Percentiles rank a stretch among this genome's conserved stretches.
phyloP scores from a whole-genome alignment of 345 rosid species.

The Odontarrhena argentea region DNA sequence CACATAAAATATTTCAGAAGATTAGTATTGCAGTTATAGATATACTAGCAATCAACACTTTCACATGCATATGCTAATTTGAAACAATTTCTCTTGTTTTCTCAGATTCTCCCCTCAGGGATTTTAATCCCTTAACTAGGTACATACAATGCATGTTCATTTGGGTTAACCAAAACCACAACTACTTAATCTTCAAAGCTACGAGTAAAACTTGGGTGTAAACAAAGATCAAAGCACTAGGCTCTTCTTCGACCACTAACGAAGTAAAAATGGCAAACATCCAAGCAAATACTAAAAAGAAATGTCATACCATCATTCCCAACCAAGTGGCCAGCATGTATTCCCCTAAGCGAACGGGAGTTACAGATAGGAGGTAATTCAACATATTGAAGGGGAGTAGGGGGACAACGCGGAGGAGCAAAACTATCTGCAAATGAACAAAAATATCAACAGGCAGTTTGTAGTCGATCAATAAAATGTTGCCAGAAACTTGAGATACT shows the following conservation, averaged over 20 bases:
- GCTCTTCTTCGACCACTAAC: constrained; percentile 22
- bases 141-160: constrained; percentile 16
- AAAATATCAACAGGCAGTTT: constrained; percentile 33
- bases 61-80: constrained; percentile 22
- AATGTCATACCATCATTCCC: constrained; percentile 60
- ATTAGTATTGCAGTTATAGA: too few relatives aligned
- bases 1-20: constrained; percentile 18
- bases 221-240: constrained; percentile 12
- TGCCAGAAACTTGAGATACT: constrained; percentile 11
- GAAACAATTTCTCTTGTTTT: neutral
- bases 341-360: constrained; percentile 54
- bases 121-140: neutral
- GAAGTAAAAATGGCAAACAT: constrained; percentile 10
- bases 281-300: neutral
- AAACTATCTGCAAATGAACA: constrained; percentile 49
- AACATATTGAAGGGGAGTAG: constrained; percentile 59
- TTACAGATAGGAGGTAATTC: constrained; percentile 63
- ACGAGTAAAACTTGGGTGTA: constrained; percentile 4
- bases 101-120: constrained; percentile 3
- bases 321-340: constrained; percentile 59
- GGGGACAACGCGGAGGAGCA: constrained; percentile 63
- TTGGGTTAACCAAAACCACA: constrained; percentile 4
- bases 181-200: neutral
- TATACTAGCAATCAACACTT: neutral
- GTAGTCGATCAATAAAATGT: constrained; percentile 1